Percentiles rank a stretch among this genome's conserved stretches.
These are phyloP conservation scores for Pueraria montana DNA, from an alignment of 306 rosid species.

Conservation along the genomic window DNA sequence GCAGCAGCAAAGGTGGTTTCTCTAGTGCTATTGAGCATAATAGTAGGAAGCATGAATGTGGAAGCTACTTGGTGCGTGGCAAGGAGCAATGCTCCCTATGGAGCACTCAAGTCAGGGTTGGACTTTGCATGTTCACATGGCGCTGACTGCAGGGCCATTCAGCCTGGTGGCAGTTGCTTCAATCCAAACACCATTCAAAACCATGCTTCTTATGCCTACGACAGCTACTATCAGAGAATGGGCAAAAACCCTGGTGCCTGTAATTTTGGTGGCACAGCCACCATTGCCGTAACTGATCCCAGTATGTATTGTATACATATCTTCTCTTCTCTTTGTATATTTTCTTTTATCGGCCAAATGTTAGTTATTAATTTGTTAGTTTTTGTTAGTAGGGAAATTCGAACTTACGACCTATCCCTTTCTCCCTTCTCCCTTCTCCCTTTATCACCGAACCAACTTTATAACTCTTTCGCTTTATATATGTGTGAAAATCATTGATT, in stretches of 20 bases:
- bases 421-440: too few relatives aligned
- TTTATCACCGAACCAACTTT: too few relatives aligned
- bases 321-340: too few relatives aligned
- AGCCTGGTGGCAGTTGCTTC: conserved; percentile 63
- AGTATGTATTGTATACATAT: conserved; percentile 37
- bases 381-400: too few relatives aligned
- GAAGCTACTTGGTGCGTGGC: conserved; percentile 78
- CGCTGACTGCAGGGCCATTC: conserved; percentile 69
- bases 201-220: conserved; percentile 83
- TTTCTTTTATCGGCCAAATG: too few relatives aligned
- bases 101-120: conserved; percentile 57
- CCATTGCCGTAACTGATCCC: conserved; percentile 80
- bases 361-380: too few relatives aligned
- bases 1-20: not conserved
- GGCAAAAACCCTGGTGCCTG: conserved; percentile 69
- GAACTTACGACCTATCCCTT: too few relatives aligned
- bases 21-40: not conserved
- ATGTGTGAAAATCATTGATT: too few relatives aligned
- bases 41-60: not conserved
- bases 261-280: conserved; percentile 67
- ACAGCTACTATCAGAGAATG: conserved; percentile 67
- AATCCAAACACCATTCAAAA: conserved; percentile 78
- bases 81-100: conserved; percentile 54
- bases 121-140: conserved; percentile 77
- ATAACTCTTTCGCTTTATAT: too few relatives aligned